A percentile compares a stretch with the other conserved stretches of the same genome.
Conservation (phyloP, 2,329 filamentous ascomycete species). For the Aaosphaeria pasadenensis region DNA sequence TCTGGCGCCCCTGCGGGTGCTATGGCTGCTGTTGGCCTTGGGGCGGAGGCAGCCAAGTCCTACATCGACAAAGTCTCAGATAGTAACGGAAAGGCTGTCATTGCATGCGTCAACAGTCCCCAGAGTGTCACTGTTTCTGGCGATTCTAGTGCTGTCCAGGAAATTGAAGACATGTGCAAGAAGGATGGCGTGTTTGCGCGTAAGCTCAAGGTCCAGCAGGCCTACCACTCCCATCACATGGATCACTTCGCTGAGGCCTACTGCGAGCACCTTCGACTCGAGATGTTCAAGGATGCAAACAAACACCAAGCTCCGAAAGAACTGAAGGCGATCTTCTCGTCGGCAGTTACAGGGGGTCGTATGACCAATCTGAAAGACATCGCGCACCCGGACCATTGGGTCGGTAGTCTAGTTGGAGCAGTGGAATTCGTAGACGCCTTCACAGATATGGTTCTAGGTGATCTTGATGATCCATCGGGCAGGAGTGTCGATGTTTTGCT, state of each 20-base stretch:
- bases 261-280: not conserved
- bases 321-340: slow-evolving; percentile 2
- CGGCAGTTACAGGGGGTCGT: slow-evolving; percentile 4
- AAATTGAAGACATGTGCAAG: not conserved
- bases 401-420: slow-evolving; percentile 25
- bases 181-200: not conserved
- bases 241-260: slow-evolving; percentile 1
- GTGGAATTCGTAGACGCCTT: slow-evolving; percentile 26
- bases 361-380: not conserved
- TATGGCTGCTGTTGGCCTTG: not conserved
- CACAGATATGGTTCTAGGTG: slow-evolving; percentile 1
- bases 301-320: not conserved
- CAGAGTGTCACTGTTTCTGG: slow-evolving; percentile 1
- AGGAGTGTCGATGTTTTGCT: slow-evolving; percentile 12
- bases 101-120: slow-evolving; percentile 3
- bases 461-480: not conserved
- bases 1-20: not conserved
- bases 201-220: slow-evolving; percentile 1
- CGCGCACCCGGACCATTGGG: slow-evolving; percentile 4
- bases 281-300: not conserved
- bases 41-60: not conserved
- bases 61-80: not conserved
- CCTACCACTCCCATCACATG: slow-evolving; percentile 37
- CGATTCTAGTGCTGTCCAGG: not conserved
- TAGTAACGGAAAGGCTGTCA: not conserved